Evolutionary conservation across 768 basidiomycete genomes (phyloP), one percentile per base, ranked within the genome.

Genomic region (Agrocybe praecox): DNA sequence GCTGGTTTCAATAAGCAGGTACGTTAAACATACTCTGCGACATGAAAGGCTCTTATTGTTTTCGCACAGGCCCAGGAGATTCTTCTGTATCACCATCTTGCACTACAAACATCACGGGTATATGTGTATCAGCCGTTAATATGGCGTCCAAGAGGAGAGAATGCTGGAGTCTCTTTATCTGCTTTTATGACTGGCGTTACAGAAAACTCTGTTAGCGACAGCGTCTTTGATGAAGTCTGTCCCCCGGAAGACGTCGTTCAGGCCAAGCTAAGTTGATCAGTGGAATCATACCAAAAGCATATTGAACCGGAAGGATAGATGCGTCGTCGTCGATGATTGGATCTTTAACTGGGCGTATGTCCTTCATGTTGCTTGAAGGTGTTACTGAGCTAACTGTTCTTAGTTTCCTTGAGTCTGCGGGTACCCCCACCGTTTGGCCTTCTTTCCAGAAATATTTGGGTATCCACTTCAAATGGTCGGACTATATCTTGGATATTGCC

Each of bases 1-100:
- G 79, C 77, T 22, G 80, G 79, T 1, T 81, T 81, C 57, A 80
- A 80, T 50, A 81, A 79, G 54, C 79, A 81, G 66, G 80, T 75
- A 45, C 6, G 56, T 26, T 22, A n/a, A n/a, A n/a, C n/a, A 52
- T 24, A 21, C 24, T 4, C 17, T 49, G 6, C 34, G 44, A 15
- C 14, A 40, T 15, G 6, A 6, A 34, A 46, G 36, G 3, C 33
- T 12, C 46, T 19, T 33, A 49, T 29, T 29, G 26, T 46, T 5
- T 36, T 42, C 22, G 17, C 18, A 11, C 57, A 81, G 78, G 76
- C 74, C 24, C 78, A 79, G 62, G 80, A 81, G 62, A 74, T 80
- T 42, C 64, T 80, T 8, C 50, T 80, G 24, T 79, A 72, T 55
- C 80, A 81, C 60, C 77, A 79, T 64, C 69, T 80, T 23, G 77